These are phyloP conservation scores for Pseudogymnoascus sp. DNA, from an alignment of 2,329 filamentous ascomycete genomes.

Conservation along the genomic window DNA sequence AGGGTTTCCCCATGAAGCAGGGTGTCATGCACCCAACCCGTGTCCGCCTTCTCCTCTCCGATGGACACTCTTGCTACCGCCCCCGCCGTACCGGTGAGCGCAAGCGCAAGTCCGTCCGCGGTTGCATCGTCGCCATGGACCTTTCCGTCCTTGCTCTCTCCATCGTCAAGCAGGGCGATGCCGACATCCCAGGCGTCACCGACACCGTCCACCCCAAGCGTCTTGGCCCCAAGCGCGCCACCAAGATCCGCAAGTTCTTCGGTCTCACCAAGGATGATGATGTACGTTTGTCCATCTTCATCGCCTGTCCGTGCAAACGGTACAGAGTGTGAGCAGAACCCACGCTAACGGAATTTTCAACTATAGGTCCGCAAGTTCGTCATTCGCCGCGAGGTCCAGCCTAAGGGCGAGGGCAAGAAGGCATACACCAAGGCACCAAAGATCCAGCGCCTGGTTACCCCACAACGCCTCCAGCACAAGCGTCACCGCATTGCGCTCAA, in stretches of 20 bases:
- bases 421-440: slow-evolving; percentile 99
- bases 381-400: slow-evolving; percentile 95
- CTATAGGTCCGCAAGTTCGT: slow-evolving; percentile 96
- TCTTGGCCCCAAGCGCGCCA: slow-evolving; percentile 98
- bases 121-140: slow-evolving; percentile 96
- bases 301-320: slow-evolving; percentile 54
- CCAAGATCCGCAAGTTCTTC: slow-evolving; percentile 99
- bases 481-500: slow-evolving; percentile 96
- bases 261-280: slow-evolving; percentile 99
- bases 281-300: slow-evolving; percentile 72
- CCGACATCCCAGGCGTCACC: slow-evolving; percentile 90
- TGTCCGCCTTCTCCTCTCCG: slow-evolving; percentile 92
- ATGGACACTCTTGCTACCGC: slow-evolving; percentile 99
- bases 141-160: slow-evolving; percentile 88
- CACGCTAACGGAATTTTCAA: slow-evolving; percentile 26
- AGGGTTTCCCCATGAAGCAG: slow-evolving; percentile 99
- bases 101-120: slow-evolving; percentile 98
- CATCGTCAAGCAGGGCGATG: slow-evolving; percentile 97
- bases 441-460: slow-evolving; percentile 99
- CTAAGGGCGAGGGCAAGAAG: slow-evolving; percentile 95
- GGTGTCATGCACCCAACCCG: slow-evolving; percentile 97
- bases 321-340: slow-evolving; percentile 52
- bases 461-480: slow-evolving; percentile 99
- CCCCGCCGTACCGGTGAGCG: slow-evolving; percentile 95
- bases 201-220: slow-evolving; percentile 98